A percentile compares a stretch with the other conserved stretches of the same genome.
Evolutionary conservation across 129 eudicot genomes (phyloP).

Genomic region (Deinandra increscens): DNA sequence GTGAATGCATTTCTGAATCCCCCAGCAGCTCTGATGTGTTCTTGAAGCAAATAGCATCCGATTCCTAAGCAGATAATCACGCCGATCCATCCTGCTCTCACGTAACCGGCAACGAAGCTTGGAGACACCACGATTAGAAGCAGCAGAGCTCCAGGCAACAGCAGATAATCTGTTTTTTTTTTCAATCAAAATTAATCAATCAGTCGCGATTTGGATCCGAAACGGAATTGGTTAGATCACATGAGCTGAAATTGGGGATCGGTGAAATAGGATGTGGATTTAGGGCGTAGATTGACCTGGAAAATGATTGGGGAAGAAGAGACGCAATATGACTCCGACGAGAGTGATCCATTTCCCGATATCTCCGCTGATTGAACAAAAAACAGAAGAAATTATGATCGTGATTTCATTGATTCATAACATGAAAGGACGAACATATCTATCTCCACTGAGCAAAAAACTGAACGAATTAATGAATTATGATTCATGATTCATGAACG

Average conservation of each 20-base stretch:
- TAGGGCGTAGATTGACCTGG: constrained; percentile 38
- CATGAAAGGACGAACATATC: too few relatives aligned
- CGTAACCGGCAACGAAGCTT: constrained; percentile 52
- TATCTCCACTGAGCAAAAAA: constrained; percentile 1
- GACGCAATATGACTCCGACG: constrained; percentile 66
- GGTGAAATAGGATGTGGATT: background rate
- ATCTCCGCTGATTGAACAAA: constrained; percentile 57
- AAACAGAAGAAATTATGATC: too few relatives aligned
- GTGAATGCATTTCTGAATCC: constrained; percentile 94
- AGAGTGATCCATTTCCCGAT: constrained; percentile 91
- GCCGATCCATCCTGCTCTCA: constrained; percentile 52
- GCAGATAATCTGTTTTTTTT: constrained; percentile 63
- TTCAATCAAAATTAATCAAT: background rate
- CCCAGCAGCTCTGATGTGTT: constrained; percentile 88
- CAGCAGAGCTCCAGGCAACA: constrained; percentile 66
- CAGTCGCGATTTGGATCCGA: too few relatives aligned
- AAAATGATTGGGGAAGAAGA: constrained; percentile 70
- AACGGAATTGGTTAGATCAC: background rate
- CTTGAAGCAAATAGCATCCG: constrained; percentile 85
- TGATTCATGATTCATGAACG: too few relatives aligned
- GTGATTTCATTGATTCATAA: too few relatives aligned
- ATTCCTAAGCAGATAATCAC: constrained; percentile 58
- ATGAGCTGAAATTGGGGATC: background rate
- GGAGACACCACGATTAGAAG: constrained; percentile 83
- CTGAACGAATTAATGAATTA: constrained; percentile 1